Conservation (phyloP, 192 early-diverging fungal genomes). For the Coemansia sp. region DNA sequence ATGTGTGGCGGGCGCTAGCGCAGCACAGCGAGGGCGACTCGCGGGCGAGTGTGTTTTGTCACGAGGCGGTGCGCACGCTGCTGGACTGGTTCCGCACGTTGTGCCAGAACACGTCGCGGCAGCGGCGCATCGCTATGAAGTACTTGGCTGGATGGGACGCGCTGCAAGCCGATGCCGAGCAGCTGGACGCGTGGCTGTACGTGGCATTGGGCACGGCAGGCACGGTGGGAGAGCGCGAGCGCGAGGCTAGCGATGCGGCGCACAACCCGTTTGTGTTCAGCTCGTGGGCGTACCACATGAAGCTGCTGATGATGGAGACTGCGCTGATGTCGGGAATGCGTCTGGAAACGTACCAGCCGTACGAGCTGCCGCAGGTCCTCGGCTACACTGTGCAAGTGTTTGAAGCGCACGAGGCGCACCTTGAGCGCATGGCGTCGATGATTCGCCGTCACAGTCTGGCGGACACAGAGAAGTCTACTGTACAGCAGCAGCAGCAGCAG, state of each 20-base stretch:
- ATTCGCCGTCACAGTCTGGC: no score
- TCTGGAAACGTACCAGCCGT: slow-evolving; percentile 20
- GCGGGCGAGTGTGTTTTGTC: slow-evolving; percentile 9
- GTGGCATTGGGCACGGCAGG: neutral
- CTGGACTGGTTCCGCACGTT: slow-evolving; percentile 34
- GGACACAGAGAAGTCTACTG: no score
- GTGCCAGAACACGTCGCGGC: slow-evolving; percentile 38
- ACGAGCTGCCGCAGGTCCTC: slow-evolving; percentile 33
- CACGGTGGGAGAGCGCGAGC: neutral
- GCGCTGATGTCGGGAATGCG: slow-evolving; percentile 25
- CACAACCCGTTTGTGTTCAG: slow-evolving; percentile 36
- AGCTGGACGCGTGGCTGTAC: slow-evolving; percentile 23
- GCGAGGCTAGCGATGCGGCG: slow-evolving; percentile 6
- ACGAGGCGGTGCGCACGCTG: slow-evolving; percentile 21
- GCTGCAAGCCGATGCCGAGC: slow-evolving; percentile 43
- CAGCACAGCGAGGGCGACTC: neutral
- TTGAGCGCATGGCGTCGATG: slow-evolving; percentile 15
- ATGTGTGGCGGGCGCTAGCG: slow-evolving; percentile 13
- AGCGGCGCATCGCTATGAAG: slow-evolving; percentile 31
- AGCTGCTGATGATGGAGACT: slow-evolving; percentile 26
- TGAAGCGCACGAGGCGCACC: slow-evolving; percentile 26
- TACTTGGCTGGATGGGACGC: slow-evolving; percentile 31
- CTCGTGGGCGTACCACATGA: slow-evolving; percentile 49
- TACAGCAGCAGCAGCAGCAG: no score
- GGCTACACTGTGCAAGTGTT: slow-evolving; percentile 27